Evolutionary conservation across 345 rosid species (phyloP).

Genomic region (Linum trigynum): DNA sequence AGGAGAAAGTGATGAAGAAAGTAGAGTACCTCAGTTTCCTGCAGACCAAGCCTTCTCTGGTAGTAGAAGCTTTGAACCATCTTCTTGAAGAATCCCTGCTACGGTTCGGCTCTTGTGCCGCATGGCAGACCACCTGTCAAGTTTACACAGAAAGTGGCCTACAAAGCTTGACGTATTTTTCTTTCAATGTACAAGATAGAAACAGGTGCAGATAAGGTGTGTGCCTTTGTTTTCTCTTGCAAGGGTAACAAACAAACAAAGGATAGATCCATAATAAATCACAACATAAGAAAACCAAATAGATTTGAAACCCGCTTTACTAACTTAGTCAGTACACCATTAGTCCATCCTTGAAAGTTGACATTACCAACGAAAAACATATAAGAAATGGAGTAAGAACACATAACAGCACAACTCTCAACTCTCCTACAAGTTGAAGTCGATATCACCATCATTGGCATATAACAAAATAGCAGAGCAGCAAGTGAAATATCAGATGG

Average conservation of each 20-base stretch:
- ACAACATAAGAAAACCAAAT: no score
- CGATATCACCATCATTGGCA: no score
- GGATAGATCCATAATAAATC: neutral
- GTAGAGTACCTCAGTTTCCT: neutral
- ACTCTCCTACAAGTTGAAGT: no score
- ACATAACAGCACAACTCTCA: no score
- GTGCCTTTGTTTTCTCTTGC: neutral
- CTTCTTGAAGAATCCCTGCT: constrained; percentile 8
- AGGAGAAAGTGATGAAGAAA: constrained; percentile 12
- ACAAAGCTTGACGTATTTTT: neutral
- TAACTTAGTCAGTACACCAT: no score
- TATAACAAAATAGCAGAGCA: no score
- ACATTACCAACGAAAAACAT: no score
- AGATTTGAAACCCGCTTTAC: no score
- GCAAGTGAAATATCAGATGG: no score
- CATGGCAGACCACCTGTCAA: constrained; percentile 45
- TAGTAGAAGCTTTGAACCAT: neutral
- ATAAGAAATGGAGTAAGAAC: no score
- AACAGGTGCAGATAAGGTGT: neutral
- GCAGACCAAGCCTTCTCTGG: constrained; percentile 2
- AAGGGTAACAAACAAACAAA: neutral
- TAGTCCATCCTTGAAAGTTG: no score
- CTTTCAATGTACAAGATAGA: constrained; percentile 9
- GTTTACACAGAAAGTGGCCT: constrained; percentile 10
- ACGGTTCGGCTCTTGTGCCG: constrained; percentile 23